Percentiles rank a stretch among this genome's conserved stretches.
Conservation (phyloP, 75 land plant genomes). For the Pinus albicaulis region DNA sequence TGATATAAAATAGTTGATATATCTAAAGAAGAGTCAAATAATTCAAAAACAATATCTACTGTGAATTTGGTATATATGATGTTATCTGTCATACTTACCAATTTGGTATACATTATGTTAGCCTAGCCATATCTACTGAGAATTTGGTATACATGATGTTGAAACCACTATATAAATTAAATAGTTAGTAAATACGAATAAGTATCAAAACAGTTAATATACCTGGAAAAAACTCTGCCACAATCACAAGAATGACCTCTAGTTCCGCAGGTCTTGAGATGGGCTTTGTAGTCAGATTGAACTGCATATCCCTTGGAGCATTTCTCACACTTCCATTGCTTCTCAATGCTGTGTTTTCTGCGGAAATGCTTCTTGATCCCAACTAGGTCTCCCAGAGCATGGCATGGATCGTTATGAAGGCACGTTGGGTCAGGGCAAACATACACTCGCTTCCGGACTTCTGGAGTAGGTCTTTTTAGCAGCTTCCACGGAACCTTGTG, state of each 20-base stretch:
- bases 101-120: too few relatives aligned
- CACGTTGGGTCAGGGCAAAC: slow-evolving; percentile 93
- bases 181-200: too few relatives aligned
- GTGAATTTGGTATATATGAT: too few relatives aligned
- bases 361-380: slow-evolving; percentile 98
- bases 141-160: too few relatives aligned
- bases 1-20: too few relatives aligned
- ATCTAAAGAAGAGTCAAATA: too few relatives aligned
- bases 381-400: slow-evolving; percentile 95
- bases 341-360: slow-evolving; percentile 79
- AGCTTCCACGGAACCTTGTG: slow-evolving; percentile 99
- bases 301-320: slow-evolving; percentile 98
- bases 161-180: too few relatives aligned
- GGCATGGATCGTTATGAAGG: slow-evolving; percentile 91
- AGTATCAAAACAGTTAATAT: not conserved
- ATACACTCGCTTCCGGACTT: slow-evolving; percentile 74
- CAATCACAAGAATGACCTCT: slow-evolving; percentile 97
- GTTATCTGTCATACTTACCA: too few relatives aligned
- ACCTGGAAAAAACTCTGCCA: slow-evolving; percentile 98
- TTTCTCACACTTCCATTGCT: slow-evolving; percentile 86
- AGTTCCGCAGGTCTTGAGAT: slow-evolving; percentile 97
- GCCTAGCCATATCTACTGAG: too few relatives aligned
- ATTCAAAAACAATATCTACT: too few relatives aligned
- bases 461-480: slow-evolving; percentile 51
- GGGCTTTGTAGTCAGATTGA: slow-evolving; percentile 96